Evolutionary conservation across 768 basidiomycete species (phyloP).

Genomic region (Mycena indigotica): DNA sequence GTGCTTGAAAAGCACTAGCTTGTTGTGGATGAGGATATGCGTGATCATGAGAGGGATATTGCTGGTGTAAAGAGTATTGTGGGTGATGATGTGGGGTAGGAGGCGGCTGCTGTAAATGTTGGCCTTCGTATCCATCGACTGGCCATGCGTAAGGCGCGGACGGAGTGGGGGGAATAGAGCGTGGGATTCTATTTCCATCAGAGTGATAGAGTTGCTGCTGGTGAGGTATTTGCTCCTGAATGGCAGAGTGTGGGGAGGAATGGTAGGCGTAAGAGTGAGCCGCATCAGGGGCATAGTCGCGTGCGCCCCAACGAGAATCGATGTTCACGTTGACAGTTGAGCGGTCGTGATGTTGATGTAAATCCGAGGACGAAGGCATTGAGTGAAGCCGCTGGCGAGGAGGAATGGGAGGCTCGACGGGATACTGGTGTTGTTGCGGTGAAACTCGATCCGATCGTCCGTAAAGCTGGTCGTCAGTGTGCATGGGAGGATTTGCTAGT

Average conservation of each 20-base stretch:
- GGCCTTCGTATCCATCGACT: slow-evolving; percentile 6
- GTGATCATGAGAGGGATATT: slow-evolving; percentile 10
- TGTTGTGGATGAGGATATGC: slow-evolving; percentile 21
- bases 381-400: slow-evolving; percentile 20
- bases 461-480: slow-evolving; percentile 13
- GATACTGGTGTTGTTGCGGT: too few relatives aligned
- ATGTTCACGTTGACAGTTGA: slow-evolving; percentile 18
- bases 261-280: slow-evolving; percentile 11
- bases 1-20: slow-evolving; percentile 28
- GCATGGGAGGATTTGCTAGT: slow-evolving; percentile 2
- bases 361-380: slow-evolving; percentile 21
- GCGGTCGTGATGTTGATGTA: not conserved
- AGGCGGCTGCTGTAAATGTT: not conserved
- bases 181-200: not conserved
- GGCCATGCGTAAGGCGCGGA: slow-evolving; percentile 19
- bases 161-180: slow-evolving; percentile 9
- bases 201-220: slow-evolving; percentile 8
- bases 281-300: slow-evolving; percentile 3
- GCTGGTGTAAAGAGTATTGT: slow-evolving; percentile 14
- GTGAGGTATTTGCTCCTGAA: slow-evolving; percentile 13
- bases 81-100: slow-evolving; percentile 9
- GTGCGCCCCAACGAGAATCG: slow-evolving; percentile 14
- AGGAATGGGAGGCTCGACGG: too few relatives aligned
- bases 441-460: too few relatives aligned
- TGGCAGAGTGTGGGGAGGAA: not conserved